Conservation (phyloP, 129 eudicot genomes). For the sunflower (Helianthus annuus) region HanXRQr2.0-SUNRISE NC_035434.2:171667305-171667804, state of each 20-base stretch:
- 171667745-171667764: too few relatives aligned
- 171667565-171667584: background rate
- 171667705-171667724: too few relatives aligned
- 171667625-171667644: background rate
- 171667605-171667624: background rate
- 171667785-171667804: too few relatives aligned
- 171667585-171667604: background rate
- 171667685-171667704: too few relatives aligned
- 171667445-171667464: background rate
- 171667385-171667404: background rate
- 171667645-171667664: background rate
- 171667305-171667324: constrained; percentile 69
- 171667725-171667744: too few relatives aligned
- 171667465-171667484: background rate
- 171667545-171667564: background rate
- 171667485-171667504: background rate
- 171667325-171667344: constrained; percentile 85
- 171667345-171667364: constrained; percentile 70
- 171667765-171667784: too few relatives aligned
- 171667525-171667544: background rate
- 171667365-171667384: constrained; percentile 53
- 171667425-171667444: background rate
- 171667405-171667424: background rate
- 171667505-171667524: background rate
- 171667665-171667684: too few relatives aligned